Evolutionary conservation across 148 eudicot species (phyloP), one percentile per base, ranked within the genome.

Genomic region (Chenopodium formosanum): DNA sequence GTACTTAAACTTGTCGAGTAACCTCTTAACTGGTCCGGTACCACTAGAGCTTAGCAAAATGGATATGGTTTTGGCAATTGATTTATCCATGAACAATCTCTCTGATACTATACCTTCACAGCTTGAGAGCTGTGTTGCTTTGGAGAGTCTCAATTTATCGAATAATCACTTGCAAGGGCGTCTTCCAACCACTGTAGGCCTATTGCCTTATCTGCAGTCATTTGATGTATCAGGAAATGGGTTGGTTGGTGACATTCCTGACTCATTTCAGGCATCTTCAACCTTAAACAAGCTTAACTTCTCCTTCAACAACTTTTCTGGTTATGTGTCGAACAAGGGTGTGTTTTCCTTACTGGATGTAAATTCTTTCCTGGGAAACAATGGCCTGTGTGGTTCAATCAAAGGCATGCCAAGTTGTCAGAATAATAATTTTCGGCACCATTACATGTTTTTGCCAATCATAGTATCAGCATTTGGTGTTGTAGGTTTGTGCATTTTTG

Each of bases 11-110:
- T 80, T 94, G 79, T 94, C 96, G 19, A 85, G 86, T 70, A 94
- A 94, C 82, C 83, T 74, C 79, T 83, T 94, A 65, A 64, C 80
- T 22, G 97, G 98, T 47, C 86, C 85, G 34, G 86, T 94, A 68
- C 98, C 97, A 10, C 70, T 89, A 25, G 96, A 91, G 91, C 88
- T 92, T 62, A 90, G 93, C 78, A 91, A 94, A 82, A 92, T 94
- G 94, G 96, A 92, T 74, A 92, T 92, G 98, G 92, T 92, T 46
- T 81, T 92, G 74, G 96, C 92, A 14, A 91, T 94, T 53, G 98
- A 94, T 83, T 62, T 92, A 69, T 94, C 94, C 11, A 80, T 83
- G 34, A 94, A 94, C 85, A 82, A 83, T 65, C 90, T 94, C 44
- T 88, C 90, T 9, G 88, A 88, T 56, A 72, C 85, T 32, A 85